Evolutionary conservation across 306 rosid genomes (phyloP).

Genomic region (Trifolium repens): DNA sequence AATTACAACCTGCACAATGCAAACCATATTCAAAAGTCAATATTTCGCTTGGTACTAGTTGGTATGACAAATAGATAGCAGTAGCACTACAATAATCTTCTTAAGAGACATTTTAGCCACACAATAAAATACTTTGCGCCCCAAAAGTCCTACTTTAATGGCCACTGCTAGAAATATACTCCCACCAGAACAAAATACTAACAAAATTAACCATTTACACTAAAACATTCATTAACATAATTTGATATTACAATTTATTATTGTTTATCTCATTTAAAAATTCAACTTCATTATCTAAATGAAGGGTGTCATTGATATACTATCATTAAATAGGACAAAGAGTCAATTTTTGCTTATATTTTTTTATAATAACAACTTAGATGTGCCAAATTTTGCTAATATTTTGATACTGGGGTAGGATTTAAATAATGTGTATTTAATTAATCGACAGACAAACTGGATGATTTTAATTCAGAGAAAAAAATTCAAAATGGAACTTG

Average conservation of each 20-base stretch:
- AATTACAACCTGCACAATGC: conserved; percentile 73
- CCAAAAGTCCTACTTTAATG: neutral
- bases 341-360: too few species aligned
- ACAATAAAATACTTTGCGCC: neutral
- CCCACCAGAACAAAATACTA: too few species aligned
- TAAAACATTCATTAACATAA: too few species aligned
- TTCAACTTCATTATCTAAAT: too few species aligned
- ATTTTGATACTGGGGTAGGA: neutral
- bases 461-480: neutral
- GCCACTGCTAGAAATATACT: neutral
- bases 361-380: neutral
- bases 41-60: neutral
- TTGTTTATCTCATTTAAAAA: too few species aligned
- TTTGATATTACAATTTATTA: too few species aligned
- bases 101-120: neutral
- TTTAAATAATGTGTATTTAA: neutral
- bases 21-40: conserved; percentile 44
- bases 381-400: too few species aligned
- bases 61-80: neutral
- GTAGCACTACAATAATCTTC: neutral
- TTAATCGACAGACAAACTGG: neutral
- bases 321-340: too few species aligned
- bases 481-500: conserved; percentile 7
- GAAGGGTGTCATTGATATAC: too few species aligned
- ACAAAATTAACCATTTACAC: too few species aligned